Evolutionary conservation across 2,329 filamentous ascomycete species (phyloP).

Genomic region (Colletotrichum paranaense): DNA sequence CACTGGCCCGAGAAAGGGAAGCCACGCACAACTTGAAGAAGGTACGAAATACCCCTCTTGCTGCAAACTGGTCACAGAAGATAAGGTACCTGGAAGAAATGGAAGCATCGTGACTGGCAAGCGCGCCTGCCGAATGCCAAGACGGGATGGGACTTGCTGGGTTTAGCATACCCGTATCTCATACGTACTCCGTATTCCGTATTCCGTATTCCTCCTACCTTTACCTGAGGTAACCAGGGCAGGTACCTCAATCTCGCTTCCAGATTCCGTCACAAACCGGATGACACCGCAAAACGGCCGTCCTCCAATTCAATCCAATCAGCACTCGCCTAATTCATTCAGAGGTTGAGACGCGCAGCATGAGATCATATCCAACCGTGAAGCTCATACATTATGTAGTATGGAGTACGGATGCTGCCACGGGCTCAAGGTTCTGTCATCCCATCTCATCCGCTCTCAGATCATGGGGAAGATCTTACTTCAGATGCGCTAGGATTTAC

Average conservation of each 20-base stretch:
- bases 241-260: not conserved
- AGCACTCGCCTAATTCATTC: not conserved
- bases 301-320: not conserved
- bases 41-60: not conserved
- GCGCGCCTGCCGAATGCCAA: slow-evolving; percentile 12
- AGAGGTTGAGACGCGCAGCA: not conserved
- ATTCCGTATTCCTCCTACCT: not conserved
- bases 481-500: not conserved
- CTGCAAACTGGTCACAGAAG: not conserved
- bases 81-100: not conserved
- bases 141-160: slow-evolving; percentile 9
- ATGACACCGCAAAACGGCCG: not conserved
- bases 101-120: not conserved
- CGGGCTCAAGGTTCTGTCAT: slow-evolving; percentile 21
- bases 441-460: not conserved
- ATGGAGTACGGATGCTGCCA: not conserved
- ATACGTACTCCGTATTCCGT: not conserved
- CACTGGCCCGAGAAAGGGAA: not conserved
- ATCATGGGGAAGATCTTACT: not conserved
- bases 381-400: too few relatives aligned
- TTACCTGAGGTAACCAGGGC: not conserved
- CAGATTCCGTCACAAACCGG: not conserved
- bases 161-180: not conserved
- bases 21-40: not conserved
- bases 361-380: not conserved